Percentiles rank a stretch among this genome's conserved stretches.
Evolutionary conservation across 495 filamentous ascomycete genomes (phyloP).

Genomic region (Aspergillus haitiensis): DNA sequence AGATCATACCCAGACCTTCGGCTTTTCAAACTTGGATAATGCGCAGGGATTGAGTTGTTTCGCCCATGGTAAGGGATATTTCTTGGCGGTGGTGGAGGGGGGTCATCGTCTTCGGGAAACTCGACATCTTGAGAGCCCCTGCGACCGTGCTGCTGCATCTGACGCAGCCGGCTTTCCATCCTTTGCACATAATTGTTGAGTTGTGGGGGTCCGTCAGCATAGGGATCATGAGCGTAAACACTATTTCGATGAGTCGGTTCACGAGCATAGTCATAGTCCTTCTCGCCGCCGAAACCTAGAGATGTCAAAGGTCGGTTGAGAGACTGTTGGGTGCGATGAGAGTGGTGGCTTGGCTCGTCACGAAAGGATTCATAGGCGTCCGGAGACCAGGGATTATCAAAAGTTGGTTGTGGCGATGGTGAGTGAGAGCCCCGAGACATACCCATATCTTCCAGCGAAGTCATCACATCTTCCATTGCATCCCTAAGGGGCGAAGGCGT

Average conservation of each 20-base stretch:
- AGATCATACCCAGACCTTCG: slow-evolving; percentile 87
- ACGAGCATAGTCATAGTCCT: slow-evolving; percentile 47
- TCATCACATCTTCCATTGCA: slow-evolving; percentile 99
- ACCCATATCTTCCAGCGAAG: slow-evolving; percentile 87
- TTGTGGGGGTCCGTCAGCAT: slow-evolving; percentile 63
- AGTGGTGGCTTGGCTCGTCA: slow-evolving; percentile 17
- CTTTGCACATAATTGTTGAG: slow-evolving; percentile 81
- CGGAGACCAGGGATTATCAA: slow-evolving; percentile 84
- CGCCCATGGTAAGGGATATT: slow-evolving; percentile 51
- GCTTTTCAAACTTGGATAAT: slow-evolving; percentile 46
- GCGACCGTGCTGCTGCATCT: slow-evolving; percentile 64
- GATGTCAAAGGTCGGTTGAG: slow-evolving; percentile 66
- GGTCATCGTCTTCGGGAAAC: slow-evolving; percentile 49
- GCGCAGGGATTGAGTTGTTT: slow-evolving; percentile 47
- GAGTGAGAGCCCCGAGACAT: slow-evolving; percentile 54
- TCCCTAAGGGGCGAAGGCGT: slow-evolving; percentile 90
- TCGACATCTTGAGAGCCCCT: slow-evolving; percentile 39
- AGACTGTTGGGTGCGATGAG: slow-evolving; percentile 27
- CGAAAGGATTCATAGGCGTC: slow-evolving; percentile 74
- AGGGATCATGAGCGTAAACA: slow-evolving; percentile 46
- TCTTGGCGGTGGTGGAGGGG: slow-evolving; percentile 62
- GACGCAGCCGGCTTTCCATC: slow-evolving; percentile 79
- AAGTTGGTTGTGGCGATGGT: slow-evolving; percentile 51
- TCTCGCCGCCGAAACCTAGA: slow-evolving; percentile 60
- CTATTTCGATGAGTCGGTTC: slow-evolving; percentile 36